Evolutionary conservation across 2,329 filamentous ascomycete genomes (phyloP).

Genomic region (Chaetomium sp.): DNA sequence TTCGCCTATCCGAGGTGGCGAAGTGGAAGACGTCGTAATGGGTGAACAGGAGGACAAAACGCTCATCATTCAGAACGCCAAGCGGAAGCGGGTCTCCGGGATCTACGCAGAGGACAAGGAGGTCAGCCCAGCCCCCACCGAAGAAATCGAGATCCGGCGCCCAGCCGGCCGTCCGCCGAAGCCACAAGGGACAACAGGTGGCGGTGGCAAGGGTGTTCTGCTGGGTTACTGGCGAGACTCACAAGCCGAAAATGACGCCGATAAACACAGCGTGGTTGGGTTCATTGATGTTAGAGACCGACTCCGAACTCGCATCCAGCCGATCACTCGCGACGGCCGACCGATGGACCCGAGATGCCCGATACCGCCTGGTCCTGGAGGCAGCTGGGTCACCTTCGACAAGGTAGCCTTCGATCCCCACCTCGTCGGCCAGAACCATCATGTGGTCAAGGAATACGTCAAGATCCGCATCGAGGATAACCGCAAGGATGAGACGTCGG

Average conservation of each 20-base stretch:
- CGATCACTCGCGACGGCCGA: conserved; percentile 42
- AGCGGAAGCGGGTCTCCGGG: conserved; percentile 47
- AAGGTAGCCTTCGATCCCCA: conserved; percentile 53
- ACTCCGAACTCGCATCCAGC: conserved; percentile 53
- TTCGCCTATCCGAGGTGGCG: conserved; percentile 29
- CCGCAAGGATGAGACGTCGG: conserved; percentile 30
- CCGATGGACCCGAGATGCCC: conserved; percentile 41
- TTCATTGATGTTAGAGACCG: conserved; percentile 57
- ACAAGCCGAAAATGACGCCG: conserved; percentile 38
- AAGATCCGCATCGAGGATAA: conserved; percentile 41
- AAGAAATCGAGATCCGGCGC: conserved; percentile 26
- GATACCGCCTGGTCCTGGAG: conserved; percentile 52
- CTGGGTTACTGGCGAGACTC: conserved; percentile 59
- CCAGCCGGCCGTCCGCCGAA: conserved; percentile 16
- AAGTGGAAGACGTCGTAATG: conserved; percentile 40
- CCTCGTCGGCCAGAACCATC: conserved; percentile 48
- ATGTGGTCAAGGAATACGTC: conserved; percentile 57
- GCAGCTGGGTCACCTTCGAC: conserved; percentile 59
- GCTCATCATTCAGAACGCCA: conserved; percentile 38
- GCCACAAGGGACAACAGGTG: conserved; percentile 24
- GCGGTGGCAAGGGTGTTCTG: conserved; percentile 40
- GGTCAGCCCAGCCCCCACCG: conserved; percentile 30
- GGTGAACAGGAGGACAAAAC: conserved; percentile 33
- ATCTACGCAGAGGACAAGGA: conserved; percentile 44
- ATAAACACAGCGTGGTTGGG: conserved; percentile 54